Base-by-base conservation (phyloP, 2,329 filamentous ascomycete genomes). In the Alternaria arbusti region DNA sequence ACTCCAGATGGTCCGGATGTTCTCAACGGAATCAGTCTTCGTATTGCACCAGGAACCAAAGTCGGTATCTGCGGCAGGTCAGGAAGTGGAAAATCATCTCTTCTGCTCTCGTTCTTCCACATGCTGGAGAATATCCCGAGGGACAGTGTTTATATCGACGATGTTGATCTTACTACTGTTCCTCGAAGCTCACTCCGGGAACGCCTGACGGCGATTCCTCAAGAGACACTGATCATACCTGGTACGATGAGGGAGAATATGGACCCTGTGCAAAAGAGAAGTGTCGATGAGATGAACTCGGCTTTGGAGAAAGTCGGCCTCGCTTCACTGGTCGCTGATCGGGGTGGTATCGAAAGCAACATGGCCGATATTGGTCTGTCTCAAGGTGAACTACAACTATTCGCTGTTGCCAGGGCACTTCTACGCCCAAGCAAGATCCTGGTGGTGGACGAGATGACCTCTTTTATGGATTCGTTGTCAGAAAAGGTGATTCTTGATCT, bases 11-110 rank as follows among this genome's bases (percentile, higher is more conserved):
- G 43, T 22, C 17, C 43, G 0, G n/a, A 20, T 45, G 1, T 45
- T 12, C 62, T 69, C 23, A 32, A 57, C 15, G 32, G 65, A 13
- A 70, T 87, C 22, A 81, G 72, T 13, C 64, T 87, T 1, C 76
- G 73, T 2, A 78, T 87, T 30, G 30, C 71, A 3, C 64, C 83
- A 0, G 85, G 84, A 8, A 75, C 84, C 63, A 81, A 82, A 66
- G 68, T 84, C 20, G 75, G 82, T 4, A 75, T 87, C 4, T 86
- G 83, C 57, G 86, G 86, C 1, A 79, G 85, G 7, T 87, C 82
- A 13, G 85, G 82, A 80, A 22, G 80, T 86, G 64, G 66, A 12
- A 55, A 55, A 26, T 56, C 64, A 6, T 32, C 46, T 15, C 15
- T 54, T 30, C 0, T 45, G 17, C 20, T 22, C 20, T 45, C 43